Conservation (phyloP, 2,329 filamentous ascomycete genomes). For the Aspergillus fischeri region DNA sequence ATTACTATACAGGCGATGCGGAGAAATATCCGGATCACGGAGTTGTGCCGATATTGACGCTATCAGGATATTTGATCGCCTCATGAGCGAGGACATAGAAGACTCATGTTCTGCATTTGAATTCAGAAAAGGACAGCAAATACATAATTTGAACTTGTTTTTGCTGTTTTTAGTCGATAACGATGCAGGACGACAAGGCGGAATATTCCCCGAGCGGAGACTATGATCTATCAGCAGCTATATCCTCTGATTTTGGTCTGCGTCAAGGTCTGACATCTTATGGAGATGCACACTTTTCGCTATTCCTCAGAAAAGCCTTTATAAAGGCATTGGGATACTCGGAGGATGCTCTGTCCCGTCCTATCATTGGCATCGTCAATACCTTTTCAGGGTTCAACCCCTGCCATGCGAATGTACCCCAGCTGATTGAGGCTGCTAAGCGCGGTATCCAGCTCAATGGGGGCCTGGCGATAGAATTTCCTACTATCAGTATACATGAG, state of each 20-base stretch:
- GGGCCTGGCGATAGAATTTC: slow-evolving; percentile 67
- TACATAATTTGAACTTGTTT: neutral
- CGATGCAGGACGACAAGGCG: neutral
- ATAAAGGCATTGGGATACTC: slow-evolving; percentile 73
- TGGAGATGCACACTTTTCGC: slow-evolving; percentile 69
- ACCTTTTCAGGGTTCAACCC: slow-evolving; percentile 71
- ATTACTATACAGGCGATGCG: slow-evolving; percentile 1
- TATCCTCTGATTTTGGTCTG: slow-evolving; percentile 52
- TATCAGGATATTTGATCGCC: neutral
- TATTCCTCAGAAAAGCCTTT: slow-evolving; percentile 71
- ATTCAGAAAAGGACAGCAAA: neutral
- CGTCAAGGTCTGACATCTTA: slow-evolving; percentile 64
- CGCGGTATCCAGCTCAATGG: slow-evolving; percentile 64
- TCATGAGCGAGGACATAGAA: neutral
- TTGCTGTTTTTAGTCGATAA: neutral
- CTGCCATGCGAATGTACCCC: slow-evolving; percentile 68
- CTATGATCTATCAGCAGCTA: slow-evolving; percentile 57
- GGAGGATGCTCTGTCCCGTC: slow-evolving; percentile 65
- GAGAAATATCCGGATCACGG: slow-evolving; percentile 17
- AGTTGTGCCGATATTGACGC: slow-evolving; percentile 8
- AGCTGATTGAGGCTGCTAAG: slow-evolving; percentile 67
- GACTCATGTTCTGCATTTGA: neutral
- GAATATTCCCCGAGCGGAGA: slow-evolving; percentile 28
- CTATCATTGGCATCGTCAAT: slow-evolving; percentile 71
- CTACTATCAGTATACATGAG: slow-evolving; percentile 69